Base-by-base conservation (phyloP, 352 stramenopile genomes). In the Phytophthora cactorum region DNA sequence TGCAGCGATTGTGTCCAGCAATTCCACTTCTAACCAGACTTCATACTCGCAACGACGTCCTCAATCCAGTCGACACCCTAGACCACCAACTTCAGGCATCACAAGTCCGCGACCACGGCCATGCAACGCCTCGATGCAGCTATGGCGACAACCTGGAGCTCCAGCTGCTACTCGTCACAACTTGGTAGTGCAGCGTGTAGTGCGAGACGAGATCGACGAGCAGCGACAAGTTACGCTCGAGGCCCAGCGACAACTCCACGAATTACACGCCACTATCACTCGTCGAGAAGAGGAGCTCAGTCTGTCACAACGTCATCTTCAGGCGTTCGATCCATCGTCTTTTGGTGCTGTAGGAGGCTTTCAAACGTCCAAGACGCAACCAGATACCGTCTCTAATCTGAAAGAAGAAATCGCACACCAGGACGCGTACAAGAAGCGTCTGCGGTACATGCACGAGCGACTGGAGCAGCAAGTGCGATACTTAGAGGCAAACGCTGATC, bases 381-480 rank as follows among this genome's bases (percentile, higher is more conserved):
- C 10, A 17, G 22, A 71, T 9, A 28, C 57, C 8, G 54, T 75
- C 0, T 51, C 55, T 1, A 51, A 44, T 29, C 64, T 90, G 31
- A 74, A 83, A 63, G 59, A 85, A 14, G 64, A 91, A 41, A 74
- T 84, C 22, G 70, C 63, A 2, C 78, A 71, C 17, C 72, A 81
- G 36, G 79, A 85, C 5, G 60, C 69, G 15, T 91, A 90, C 77
- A 86, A 84, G 54, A 86, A 87, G 68, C 75, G 75, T 32, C 58
- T 91, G 11, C 63, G 63, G 2, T 66, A 72, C n/a, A 74, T 90
- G 66, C 66, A 81, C 22, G 78, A 85, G 2, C 77, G 81, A 4
- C 51, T 89, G 3, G 29, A 57, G 11, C 71, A 74, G 14, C 68
- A 84, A 27, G 51, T 75, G 3, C 69, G 79, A 4, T 79, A 81